These are phyloP conservation scores for Metschnikowia anglica DNA, from an alignment of 805 yeast species.

Conservation along the genomic window DNA sequence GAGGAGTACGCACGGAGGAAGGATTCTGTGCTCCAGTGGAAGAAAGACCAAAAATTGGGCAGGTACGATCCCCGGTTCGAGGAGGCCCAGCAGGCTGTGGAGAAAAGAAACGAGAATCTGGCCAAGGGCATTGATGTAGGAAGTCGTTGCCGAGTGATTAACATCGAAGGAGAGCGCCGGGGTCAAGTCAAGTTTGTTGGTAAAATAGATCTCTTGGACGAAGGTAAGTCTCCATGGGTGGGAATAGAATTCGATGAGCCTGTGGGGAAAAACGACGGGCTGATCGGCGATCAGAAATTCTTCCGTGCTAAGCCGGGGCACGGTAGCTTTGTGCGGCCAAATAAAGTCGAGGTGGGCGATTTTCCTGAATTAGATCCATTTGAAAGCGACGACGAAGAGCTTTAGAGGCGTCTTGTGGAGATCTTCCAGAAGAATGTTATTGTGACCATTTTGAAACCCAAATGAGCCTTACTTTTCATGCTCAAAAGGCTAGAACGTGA, in stretches of 20 bases:
- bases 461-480: no score
- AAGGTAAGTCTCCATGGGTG: conserved; percentile 58
- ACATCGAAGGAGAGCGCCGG: conserved; percentile 50
- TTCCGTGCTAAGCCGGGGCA: conserved; percentile 58
- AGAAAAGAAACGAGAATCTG: conserved; percentile 5
- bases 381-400: conserved; percentile 39
- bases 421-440: background rate
- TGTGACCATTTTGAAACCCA: no score
- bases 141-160: conserved; percentile 52
- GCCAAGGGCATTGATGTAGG: conserved; percentile 43
- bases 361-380: conserved; percentile 50
- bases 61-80: conserved; percentile 59
- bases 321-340: conserved; percentile 80
- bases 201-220: conserved; percentile 56
- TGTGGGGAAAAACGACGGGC: conserved; percentile 82
- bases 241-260: conserved; percentile 88
- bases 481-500: no score
- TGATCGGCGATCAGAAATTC: conserved; percentile 56
- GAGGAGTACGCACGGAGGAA: conserved; percentile 58
- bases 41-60: conserved; percentile 64
- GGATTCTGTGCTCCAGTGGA: conserved; percentile 77
- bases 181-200: conserved; percentile 79
- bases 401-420: background rate
- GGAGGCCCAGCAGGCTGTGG: conserved; percentile 31
- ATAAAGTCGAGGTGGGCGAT: conserved; percentile 66